Evolutionary conservation across 345 rosid species (phyloP), one percentile per base, ranked within the genome.

Genomic region (Clarkia xantiana): DNA sequence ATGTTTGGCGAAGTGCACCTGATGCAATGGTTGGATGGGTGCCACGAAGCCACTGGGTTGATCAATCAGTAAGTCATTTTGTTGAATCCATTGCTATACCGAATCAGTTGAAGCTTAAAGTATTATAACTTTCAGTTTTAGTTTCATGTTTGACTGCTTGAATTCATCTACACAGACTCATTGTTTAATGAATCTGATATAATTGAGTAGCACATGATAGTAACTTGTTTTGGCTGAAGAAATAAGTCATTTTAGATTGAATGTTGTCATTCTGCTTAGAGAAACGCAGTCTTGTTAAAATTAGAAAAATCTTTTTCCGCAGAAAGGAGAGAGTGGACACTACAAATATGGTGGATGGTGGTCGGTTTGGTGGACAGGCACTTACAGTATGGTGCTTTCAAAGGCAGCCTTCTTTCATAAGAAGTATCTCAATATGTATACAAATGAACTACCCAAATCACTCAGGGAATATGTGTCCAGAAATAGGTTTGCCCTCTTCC

Each of bases 341-440:
- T 90, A 82, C 53, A 59, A 45, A 38, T 86, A 90, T 69, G 76
- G 78, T 38, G 97, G 97, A 51, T 90, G 97, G 97, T 90, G 97
- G 96, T 86, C 97, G 58, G 97, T 90, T 52, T 90, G 97, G 97
- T 90, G 97, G 96, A 81, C 88, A 8, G 97, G 97, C 47, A 81
- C 82, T 11, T 90, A 86, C 52, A 90, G 84, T 62, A 81, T 90
- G 91, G 77, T 90, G 40, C 97, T 90, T 67, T 86, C 97, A 45
- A 90, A 90, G 67, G 96, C 96, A 19, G 84, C 97, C 47, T 90
- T 90, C 71, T 83, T 86, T 82, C 94, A 90, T 82, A 86, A 83
- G 60, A 90, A 90, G 61, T 90, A 83, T 58, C 90, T 90, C 18
- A 68, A 54, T 13, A 69, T 83, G 52, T 90, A 90, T 71, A 83